Conservation (phyloP, 1,139 yeast species). For the Blastobotrys aristatus region DNA sequence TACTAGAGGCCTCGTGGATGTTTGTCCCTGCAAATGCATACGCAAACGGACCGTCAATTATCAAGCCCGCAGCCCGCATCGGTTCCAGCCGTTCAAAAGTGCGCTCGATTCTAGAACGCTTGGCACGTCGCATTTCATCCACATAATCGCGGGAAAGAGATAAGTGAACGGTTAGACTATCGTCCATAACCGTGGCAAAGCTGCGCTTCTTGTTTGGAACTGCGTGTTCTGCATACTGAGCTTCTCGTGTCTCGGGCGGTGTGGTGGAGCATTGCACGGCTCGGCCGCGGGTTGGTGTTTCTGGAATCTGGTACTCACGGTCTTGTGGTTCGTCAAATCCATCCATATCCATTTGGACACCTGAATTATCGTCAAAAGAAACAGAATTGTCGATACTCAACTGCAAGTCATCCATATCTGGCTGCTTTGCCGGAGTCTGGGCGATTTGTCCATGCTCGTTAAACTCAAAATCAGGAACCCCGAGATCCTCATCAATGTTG, state of each 20-base stretch:
- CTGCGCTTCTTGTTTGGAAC: neutral
- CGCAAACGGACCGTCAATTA: constrained; percentile 4
- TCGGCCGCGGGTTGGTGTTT: neutral
- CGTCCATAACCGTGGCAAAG: neutral
- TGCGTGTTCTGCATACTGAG: neutral
- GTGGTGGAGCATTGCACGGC: no score
- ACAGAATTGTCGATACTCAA: neutral
- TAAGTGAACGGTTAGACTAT: neutral
- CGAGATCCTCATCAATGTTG: neutral
- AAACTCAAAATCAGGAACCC: constrained; percentile 6
- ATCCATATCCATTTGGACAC: neutral
- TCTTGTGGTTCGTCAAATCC: neutral
- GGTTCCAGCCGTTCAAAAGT: neutral
- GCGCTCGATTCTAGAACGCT: neutral
- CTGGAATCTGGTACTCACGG: neutral
- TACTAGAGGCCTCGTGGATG: no score
- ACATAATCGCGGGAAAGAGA: neutral
- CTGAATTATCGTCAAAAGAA: neutral
- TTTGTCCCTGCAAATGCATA: constrained; percentile 5
- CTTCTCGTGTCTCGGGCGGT: no score
- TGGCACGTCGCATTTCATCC: neutral
- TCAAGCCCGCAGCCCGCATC: neutral
- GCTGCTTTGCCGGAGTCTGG: neutral
- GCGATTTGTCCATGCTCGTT: constrained; percentile 4
- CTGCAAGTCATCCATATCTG: neutral